phyloP scores from a whole-genome alignment of 768 basidiomycete genomes.

The Suillus variegatus region DNA sequence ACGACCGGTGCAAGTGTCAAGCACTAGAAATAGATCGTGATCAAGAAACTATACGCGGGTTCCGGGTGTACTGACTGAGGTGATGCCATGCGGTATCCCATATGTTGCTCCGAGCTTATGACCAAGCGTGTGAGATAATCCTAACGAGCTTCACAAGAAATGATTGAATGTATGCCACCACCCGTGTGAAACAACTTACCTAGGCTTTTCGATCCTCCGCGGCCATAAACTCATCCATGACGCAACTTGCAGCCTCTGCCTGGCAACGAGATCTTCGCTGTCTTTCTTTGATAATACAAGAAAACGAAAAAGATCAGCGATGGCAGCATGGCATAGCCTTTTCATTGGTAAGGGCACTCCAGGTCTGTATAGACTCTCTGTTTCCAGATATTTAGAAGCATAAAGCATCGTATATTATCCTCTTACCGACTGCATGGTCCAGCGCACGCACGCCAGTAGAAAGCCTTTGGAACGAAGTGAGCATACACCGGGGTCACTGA shows the following conservation, averaged over 20 bases:
- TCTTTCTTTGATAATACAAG: slow-evolving; percentile 65
- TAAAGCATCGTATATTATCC: neutral
- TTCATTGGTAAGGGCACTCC: slow-evolving; percentile 59
- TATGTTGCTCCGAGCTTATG: slow-evolving; percentile 75
- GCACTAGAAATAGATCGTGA: slow-evolving; percentile 46
- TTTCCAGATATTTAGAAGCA: slow-evolving; percentile 1
- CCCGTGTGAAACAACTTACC: slow-evolving; percentile 34
- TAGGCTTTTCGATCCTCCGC: slow-evolving; percentile 53
- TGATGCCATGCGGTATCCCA: slow-evolving; percentile 79
- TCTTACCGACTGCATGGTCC: slow-evolving; percentile 75
- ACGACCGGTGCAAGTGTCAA: slow-evolving; percentile 70
- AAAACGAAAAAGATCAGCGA: slow-evolving; percentile 74
- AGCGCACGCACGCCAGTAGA: slow-evolving; percentile 79
- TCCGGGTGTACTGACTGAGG: slow-evolving; percentile 54
- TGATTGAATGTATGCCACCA: neutral
- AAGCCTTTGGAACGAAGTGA: slow-evolving; percentile 45
- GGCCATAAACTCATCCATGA: slow-evolving; percentile 86
- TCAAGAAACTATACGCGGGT: slow-evolving; percentile 4
- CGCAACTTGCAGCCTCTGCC: slow-evolving; percentile 72
- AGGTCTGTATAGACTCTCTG: slow-evolving; percentile 62
- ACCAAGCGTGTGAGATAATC: slow-evolving; percentile 75
- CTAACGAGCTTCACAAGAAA: slow-evolving; percentile 49
- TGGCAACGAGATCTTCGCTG: slow-evolving; percentile 53
- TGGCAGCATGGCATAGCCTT: slow-evolving; percentile 61
- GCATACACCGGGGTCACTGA: slow-evolving; percentile 10